Conservation (phyloP, 2,329 filamentous ascomycete genomes). For the Aspergillus oerlinghausenensis region DNA sequence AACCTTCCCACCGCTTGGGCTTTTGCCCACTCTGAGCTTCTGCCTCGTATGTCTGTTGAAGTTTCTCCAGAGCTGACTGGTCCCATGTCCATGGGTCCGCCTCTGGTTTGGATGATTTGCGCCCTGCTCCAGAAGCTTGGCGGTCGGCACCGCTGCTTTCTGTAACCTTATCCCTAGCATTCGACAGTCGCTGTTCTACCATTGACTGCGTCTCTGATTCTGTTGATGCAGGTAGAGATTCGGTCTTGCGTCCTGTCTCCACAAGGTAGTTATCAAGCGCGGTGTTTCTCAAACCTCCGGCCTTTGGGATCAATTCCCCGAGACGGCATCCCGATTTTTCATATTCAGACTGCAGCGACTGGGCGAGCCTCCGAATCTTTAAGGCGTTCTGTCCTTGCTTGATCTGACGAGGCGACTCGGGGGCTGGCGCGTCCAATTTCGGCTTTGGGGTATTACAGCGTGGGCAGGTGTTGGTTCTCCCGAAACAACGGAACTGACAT, state of each 20-base stretch:
- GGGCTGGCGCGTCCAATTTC: constrained; percentile 1
- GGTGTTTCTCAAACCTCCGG: no score
- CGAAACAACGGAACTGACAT: constrained; percentile 19
- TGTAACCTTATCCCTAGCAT: neutral
- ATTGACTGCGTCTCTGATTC: neutral
- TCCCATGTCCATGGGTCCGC: constrained; percentile 27
- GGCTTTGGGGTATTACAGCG: constrained; percentile 25
- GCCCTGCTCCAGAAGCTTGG: neutral
- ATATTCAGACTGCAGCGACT: constrained; percentile 15
- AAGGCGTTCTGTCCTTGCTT: constrained; percentile 2
- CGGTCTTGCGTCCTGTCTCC: neutral
- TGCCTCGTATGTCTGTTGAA: constrained; percentile 10
- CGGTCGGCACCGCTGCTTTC: neutral
- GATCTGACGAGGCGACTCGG: neutral
- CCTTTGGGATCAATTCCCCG: constrained; percentile 3
- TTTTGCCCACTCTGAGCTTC: constrained; percentile 13
- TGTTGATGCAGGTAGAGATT: neutral
- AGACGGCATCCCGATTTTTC: neutral
- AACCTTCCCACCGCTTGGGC: constrained; percentile 20
- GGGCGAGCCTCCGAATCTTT: constrained; percentile 20
- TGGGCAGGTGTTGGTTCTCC: constrained; percentile 20
- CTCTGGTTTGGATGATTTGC: constrained; percentile 2
- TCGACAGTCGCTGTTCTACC: neutral
- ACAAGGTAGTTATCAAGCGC: neutral
- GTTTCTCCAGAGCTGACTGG: constrained; percentile 23